These are phyloP conservation scores for Herpotrichia juniperi DNA, from an alignment of 2,329 filamentous ascomycete genomes.

Conservation along the genomic window DNA sequence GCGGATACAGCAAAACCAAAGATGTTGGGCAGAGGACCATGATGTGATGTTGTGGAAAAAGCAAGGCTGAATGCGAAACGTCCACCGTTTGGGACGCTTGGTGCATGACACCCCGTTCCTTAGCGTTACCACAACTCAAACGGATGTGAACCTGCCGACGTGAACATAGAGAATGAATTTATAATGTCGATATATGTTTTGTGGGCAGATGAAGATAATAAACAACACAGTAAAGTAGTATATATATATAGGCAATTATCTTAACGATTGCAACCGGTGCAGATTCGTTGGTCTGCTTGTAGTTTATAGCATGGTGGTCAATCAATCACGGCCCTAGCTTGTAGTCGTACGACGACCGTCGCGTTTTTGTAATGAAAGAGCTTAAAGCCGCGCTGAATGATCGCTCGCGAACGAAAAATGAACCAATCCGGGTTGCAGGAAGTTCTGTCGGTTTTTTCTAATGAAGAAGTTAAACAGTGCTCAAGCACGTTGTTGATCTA, in stretches of 20 bases:
- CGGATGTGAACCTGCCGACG: background rate
- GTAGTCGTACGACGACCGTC: background rate
- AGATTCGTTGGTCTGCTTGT: background rate
- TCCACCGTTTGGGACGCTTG: background rate
- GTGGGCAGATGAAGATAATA: too few species aligned
- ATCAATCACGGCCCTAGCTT: background rate
- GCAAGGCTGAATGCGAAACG: slow-evolving; percentile 6
- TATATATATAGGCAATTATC: too few species aligned
- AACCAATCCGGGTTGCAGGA: background rate
- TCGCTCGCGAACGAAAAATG: background rate
- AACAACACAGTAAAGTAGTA: too few species aligned
- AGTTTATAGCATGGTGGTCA: background rate
- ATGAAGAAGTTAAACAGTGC: background rate
- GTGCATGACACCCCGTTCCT: background rate
- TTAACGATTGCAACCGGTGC: background rate
- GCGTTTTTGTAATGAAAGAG: background rate
- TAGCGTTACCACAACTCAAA: background rate
- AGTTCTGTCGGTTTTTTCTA: background rate
- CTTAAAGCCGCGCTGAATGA: background rate
- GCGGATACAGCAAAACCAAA: background rate
- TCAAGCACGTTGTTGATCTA: background rate
- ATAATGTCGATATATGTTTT: too few species aligned
- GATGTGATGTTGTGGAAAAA: slow-evolving; percentile 1
- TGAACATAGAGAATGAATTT: background rate
- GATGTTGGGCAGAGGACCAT: background rate